Evolutionary conservation across 257 asterid species (phyloP).

Genomic region (Plectranthus barbatus): DNA sequence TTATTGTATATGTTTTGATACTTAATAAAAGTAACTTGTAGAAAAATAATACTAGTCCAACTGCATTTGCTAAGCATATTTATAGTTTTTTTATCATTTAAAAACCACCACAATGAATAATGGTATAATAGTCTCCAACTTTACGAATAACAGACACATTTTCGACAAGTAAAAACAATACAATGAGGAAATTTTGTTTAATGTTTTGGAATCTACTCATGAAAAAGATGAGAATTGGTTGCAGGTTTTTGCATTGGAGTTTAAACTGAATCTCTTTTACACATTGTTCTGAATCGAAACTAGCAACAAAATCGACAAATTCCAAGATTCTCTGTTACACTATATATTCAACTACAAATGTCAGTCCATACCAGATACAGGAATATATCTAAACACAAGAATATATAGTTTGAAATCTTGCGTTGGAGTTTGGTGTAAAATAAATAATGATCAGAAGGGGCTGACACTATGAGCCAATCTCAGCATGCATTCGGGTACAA

Average conservation of each 20-base stretch:
- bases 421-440: neutral
- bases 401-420: neutral
- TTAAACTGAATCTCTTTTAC: neutral
- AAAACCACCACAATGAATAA: too few relatives aligned
- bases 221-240: neutral
- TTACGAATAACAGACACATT: neutral
- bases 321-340: neutral
- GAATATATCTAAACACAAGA: neutral
- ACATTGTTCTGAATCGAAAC: neutral
- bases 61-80: too few relatives aligned
- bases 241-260: neutral
- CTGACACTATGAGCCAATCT: constrained; percentile 57
- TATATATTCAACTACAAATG: neutral
- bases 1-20: too few relatives aligned
- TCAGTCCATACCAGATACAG: neutral
- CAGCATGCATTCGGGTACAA: constrained; percentile 92
- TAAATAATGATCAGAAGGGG: constrained; percentile 51
- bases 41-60: too few relatives aligned
- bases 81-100: too few relatives aligned
- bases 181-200: neutral
- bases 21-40: too few relatives aligned
- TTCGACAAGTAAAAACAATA: neutral
- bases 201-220: neutral
- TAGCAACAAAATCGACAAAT: neutral
- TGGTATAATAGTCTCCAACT: too few relatives aligned